Evolutionary conservation across 1,284 basidiomycete species (phyloP), one percentile per base, ranked within the genome.

Genomic region (Puccinia triticina): DNA sequence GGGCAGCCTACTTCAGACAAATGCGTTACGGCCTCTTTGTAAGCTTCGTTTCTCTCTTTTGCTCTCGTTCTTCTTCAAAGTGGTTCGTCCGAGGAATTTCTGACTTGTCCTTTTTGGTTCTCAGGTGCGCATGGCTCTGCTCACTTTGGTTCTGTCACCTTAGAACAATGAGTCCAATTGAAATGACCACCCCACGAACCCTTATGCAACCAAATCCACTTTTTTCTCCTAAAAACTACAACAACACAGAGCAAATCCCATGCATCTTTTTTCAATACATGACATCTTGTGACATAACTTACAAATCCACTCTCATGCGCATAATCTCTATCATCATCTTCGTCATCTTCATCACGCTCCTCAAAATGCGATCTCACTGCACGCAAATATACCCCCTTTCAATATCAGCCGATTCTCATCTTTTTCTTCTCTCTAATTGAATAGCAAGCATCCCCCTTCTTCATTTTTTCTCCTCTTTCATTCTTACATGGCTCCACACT

Each of bases 1-100:
- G 96, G 18, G 96, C 96, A 0, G 96, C 95, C 46, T 99, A 98
- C 89, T 98, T 98, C 92, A 92, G 97, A 73, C 96, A 98, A 87
- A 98, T 98, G 95, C 92, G 95, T 84, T 97, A 96, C 88, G 97
- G 96, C 77, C 92, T 98, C 84, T 98, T 96, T 87, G 94, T 96
- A 86, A 88, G 94, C 59, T 29, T 37, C 40, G 1, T 74, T 34
- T 74, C 2, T 18, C 48, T 50, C 14, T 32, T 40, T 29, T 29
- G 3, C 34, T 4, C 37, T 26, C 29, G 2, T 71, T 32, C 18
- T 26, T 55, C 55, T 26, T 11, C 14, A 21, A n/a, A 23, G 3
- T 46, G 40, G 21, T 21, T 7, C 5, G 53, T 23, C 67, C 2
- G 10, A 72, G 26, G 1, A 32, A 29, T 53, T 53, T 55, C 29